These are phyloP conservation scores for Malus hybrid DNA, from an alignment of 331 rosid species.

Conservation along the genomic window DNA sequence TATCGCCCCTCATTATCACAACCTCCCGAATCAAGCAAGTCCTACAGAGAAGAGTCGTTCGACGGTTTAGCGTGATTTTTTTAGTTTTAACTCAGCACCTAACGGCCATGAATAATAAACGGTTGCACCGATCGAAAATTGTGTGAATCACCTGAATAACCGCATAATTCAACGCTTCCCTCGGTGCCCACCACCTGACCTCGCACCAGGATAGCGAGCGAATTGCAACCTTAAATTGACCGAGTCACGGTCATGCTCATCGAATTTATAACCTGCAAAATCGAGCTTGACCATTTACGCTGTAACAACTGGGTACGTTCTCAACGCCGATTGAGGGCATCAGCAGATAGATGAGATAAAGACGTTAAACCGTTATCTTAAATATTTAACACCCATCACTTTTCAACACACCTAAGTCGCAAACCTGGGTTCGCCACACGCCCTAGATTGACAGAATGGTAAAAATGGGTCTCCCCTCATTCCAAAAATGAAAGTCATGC, in stretches of 20 bases:
- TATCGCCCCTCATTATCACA: conserved; percentile 46
- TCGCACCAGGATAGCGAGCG: conserved; percentile 99
- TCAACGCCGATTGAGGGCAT: conserved; percentile 42
- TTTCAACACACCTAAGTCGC: conserved; percentile 18
- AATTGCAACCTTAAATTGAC: conserved; percentile 89
- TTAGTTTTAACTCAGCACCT: conserved; percentile 30
- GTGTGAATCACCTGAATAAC: conserved; percentile 59
- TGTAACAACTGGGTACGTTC: conserved; percentile 41
- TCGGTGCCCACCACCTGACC: conserved; percentile 95
- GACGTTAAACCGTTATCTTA: conserved; percentile 34
- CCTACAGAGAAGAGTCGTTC: conserved; percentile 73
- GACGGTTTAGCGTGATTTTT: conserved; percentile 49
- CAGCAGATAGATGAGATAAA: conserved; percentile 35
- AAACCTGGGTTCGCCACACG: conserved; percentile 15
- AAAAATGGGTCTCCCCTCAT: conserved; percentile 14
- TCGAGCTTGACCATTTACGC: conserved; percentile 67
- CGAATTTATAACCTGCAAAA: conserved; percentile 99
- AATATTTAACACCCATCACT: conserved; percentile 24
- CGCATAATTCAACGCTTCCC: conserved; percentile 78
- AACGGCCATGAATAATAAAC: conserved; percentile 33
- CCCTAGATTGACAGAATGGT: conserved; percentile 10
- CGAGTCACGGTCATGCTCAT: conserved; percentile 92
- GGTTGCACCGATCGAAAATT: conserved; percentile 34
- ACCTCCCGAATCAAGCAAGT: conserved; percentile 39
- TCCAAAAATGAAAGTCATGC: conserved; percentile 7